Evolutionary conservation across 225 moss, liverwort and hornwort species (phyloP), one percentile per base, ranked within the genome.

Genomic region (Bryoerythrophyllum caledonicum): DNA sequence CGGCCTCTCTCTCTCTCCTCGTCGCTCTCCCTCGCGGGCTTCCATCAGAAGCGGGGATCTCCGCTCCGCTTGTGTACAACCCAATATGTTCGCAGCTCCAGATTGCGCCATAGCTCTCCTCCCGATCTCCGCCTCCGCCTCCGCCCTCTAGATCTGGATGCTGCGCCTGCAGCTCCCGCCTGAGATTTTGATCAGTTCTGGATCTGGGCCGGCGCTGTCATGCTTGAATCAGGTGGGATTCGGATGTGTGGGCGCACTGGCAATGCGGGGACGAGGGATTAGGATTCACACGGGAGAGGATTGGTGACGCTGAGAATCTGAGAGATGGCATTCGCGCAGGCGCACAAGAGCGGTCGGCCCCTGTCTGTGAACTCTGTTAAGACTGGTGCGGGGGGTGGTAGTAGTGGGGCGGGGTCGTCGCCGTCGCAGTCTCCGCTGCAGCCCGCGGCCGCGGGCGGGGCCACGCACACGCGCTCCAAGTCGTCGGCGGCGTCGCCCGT

Each of bases 281-380:
- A 67, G 75, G 82, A 76, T 68, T 79, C 30, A 19, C n/a, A n/a
- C 15, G 24, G 35, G 52, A 5, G 48, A 1, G 48, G 48, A 49
- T 49, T 49, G 75, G 86, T 86, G 83, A 80, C 67, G 61, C n/a
- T n/a, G n/a, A n/a, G 69, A 71, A 76, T 19, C 19, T 49, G 57
- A 76, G 49, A 35, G 48, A 97, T 97, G 97, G 97, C 97, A 88
- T 97, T 97, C 84, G 91, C 94, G 27, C 90, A 94, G 83, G 87
- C 84, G 76, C 91, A 93, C 37, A 97, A 91, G 84, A 97, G 82
- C 51, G 38, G 38, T 38, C 85, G 94, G 72, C 93, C 93, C 19
- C 81, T 94, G 70, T 94, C 97, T 26, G 83, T 83, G 78, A 86
- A 81, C 75, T 86, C 86, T 7, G 63, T 78, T 40, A 81, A 84